phyloP scores from a whole-genome alignment of 129 eudicot genomes.

The Daucus carota region DH1_v3.0 NC_030386.2:9922001-9922500 shows the following conservation, averaged over 20 bases:
- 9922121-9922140: no score
- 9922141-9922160: no score
- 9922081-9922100: background rate
- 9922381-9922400: background rate
- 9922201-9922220: background rate
- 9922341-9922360: background rate
- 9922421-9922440: background rate
- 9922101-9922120: no score
- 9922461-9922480: background rate
- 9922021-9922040: background rate
- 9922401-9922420: background rate
- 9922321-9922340: background rate
- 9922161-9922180: no score
- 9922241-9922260: no score
- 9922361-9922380: background rate
- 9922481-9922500: background rate
- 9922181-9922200: background rate
- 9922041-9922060: background rate
- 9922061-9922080: background rate
- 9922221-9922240: background rate
- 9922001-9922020: background rate
- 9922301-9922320: background rate
- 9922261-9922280: no score
- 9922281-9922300: background rate
- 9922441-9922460: background rate